Evolutionary conservation across 257 asterid species (phyloP).

Genomic region (Craterostigma plantagineum): DNA sequence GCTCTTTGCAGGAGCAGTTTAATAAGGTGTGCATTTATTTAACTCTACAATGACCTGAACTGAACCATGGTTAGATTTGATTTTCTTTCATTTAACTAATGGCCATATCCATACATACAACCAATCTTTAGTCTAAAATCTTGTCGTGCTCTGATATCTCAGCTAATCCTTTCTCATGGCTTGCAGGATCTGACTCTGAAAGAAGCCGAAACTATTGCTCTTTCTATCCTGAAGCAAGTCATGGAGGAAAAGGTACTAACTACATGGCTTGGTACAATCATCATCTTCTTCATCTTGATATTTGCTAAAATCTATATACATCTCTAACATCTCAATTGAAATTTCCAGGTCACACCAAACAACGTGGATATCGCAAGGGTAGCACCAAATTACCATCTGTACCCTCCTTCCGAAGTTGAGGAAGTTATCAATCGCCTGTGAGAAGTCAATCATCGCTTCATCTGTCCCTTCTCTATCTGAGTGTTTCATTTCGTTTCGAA

Average conservation of each 20-base stretch:
- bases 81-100: no score
- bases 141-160: no score
- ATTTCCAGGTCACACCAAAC: constrained; percentile 36
- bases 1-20: constrained; percentile 90
- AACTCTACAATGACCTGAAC: not conserved
- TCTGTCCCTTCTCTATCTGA: not conserved
- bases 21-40: constrained; percentile 32
- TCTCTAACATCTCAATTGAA: no score
- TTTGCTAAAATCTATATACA: no score
- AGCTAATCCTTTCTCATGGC: no score
- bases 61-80: no score
- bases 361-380: constrained; percentile 52
- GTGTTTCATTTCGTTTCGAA: no score
- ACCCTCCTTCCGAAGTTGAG: constrained; percentile 50
- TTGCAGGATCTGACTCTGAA: constrained; percentile 52
- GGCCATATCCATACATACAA: no score
- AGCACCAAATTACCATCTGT: constrained; percentile 38
- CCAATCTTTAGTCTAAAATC: no score
- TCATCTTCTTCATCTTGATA: no score
- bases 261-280: no score
- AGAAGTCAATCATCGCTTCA: not conserved
- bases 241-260: constrained; percentile 93
- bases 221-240: constrained; percentile 73
- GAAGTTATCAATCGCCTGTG: constrained; percentile 36
- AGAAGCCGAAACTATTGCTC: constrained; percentile 80